Evolutionary conservation across 1,139 yeast species (phyloP).

Genomic region (Blastobotrys petasosporus): DNA sequence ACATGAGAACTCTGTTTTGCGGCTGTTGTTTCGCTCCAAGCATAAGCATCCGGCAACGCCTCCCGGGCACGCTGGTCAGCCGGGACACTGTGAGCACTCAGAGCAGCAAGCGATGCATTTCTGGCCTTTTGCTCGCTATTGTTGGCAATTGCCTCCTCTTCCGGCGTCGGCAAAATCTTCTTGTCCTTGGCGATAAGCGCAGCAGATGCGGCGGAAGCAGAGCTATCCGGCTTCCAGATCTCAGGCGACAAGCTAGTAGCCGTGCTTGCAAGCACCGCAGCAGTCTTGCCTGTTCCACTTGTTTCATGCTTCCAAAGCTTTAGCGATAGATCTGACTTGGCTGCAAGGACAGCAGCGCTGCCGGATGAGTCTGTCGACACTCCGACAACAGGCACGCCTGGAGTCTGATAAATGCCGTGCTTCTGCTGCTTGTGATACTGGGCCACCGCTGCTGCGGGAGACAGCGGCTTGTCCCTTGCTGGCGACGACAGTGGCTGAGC

Average conservation of each 20-base stretch:
- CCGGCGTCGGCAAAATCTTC: slow-evolving; percentile 5
- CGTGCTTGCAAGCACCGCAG: slow-evolving; percentile 35
- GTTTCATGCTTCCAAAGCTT: slow-evolving; percentile 35
- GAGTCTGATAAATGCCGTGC: slow-evolving; percentile 68
- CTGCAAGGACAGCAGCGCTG: slow-evolving; percentile 36
- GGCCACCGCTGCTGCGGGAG: slow-evolving; percentile 27
- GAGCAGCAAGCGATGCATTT: slow-evolving; percentile 28
- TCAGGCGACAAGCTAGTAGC: slow-evolving; percentile 25
- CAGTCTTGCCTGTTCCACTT: slow-evolving; percentile 33
- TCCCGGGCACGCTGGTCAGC: slow-evolving; percentile 34
- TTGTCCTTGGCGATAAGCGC: slow-evolving; percentile 43
- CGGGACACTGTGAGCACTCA: slow-evolving; percentile 27
- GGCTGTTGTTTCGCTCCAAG: slow-evolving; percentile 23
- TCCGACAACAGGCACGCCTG: slow-evolving; percentile 64
- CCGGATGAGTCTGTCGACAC: slow-evolving; percentile 41
- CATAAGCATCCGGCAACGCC: slow-evolving; percentile 35
- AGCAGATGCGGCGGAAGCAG: slow-evolving; percentile 41
- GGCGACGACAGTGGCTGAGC: too few relatives aligned
- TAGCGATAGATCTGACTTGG: slow-evolving; percentile 30
- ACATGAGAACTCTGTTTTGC: neutral
- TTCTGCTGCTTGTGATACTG: slow-evolving; percentile 65
- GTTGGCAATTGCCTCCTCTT: slow-evolving; percentile 1
- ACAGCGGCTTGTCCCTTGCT: slow-evolving; percentile 4
- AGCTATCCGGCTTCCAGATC: slow-evolving; percentile 31
- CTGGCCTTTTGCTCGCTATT: slow-evolving; percentile 13